A percentile compares a stretch with the other conserved stretches of the same genome.
These are phyloP conservation scores for Dichotomocladium elegans DNA, from an alignment of 371 early-diverging fungal species.

Conservation along the genomic window DNA sequence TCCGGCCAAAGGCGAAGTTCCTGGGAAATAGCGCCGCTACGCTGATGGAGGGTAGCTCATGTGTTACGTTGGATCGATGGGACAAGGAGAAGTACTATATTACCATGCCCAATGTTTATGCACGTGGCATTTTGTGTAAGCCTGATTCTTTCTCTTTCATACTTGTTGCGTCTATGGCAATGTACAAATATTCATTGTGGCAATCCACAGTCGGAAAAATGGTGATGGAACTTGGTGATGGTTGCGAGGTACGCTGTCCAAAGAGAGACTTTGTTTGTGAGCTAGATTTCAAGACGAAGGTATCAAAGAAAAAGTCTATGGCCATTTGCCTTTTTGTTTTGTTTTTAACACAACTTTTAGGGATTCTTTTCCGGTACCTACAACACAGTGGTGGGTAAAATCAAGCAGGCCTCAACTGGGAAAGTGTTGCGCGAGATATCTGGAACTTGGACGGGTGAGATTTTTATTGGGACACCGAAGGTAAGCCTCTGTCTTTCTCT, in stretches of 20 bases:
- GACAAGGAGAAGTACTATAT: conserved; percentile 76
- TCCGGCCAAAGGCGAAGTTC: conserved; percentile 86
- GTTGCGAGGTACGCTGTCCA: conserved; percentile 66
- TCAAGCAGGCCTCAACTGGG: conserved; percentile 73
- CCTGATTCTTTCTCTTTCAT: background rate
- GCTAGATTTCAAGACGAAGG: conserved; percentile 91
- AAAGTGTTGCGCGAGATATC: conserved; percentile 76
- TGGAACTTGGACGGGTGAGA: conserved; percentile 86
- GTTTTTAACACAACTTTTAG: conserved; percentile 23
- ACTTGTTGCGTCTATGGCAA: background rate
- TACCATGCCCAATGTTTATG: conserved; percentile 91
- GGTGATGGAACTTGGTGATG: conserved; percentile 90
- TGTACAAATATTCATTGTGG: too few relatives aligned
- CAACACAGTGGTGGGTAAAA: conserved; percentile 81
- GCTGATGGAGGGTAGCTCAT: conserved; percentile 78
- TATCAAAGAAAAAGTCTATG: conserved; percentile 16
- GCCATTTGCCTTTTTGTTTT: background rate
- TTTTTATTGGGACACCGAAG: conserved; percentile 50
- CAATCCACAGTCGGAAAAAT: conserved; percentile 70
- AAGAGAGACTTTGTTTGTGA: conserved; percentile 73
- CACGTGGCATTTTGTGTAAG: conserved; percentile 74
- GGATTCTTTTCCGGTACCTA: conserved; percentile 83
- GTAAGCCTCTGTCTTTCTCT: background rate
- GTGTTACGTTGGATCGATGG: conserved; percentile 57
- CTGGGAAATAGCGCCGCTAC: conserved; percentile 92